Base-by-base conservation (phyloP, 768 basidiomycete species). In the Boletales sp. region DNA sequence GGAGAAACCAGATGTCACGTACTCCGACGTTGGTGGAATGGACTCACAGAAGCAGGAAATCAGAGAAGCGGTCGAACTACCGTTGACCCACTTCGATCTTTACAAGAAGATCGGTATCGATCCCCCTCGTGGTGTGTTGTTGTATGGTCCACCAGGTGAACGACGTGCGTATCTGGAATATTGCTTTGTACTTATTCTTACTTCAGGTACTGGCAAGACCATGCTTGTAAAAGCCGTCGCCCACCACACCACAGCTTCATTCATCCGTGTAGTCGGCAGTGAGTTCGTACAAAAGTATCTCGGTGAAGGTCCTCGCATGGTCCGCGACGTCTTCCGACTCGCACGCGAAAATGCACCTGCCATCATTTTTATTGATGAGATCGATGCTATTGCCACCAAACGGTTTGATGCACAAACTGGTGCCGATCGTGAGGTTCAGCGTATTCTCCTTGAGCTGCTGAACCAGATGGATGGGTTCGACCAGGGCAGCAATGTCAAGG, bases 391-490 rank as follows among this genome's bases (percentile, higher is more conserved):
- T 67, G 97, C 97, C 4, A 98, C 97, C 34, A 99, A 99, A 71
- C 93, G 95, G 65, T 99, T 99, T 70, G 97, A 98, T 64, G 97
- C 97, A 7, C 97, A 99, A 68, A 98, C 97, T 0, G 97, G 97
- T 63, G 97, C 97, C 10, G 97, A 99, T 72, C 81, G 97, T 52
- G 97, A 99, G 73, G 97, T 99, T 5, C 97, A 99, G 70, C 91
- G 97, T 71, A 98, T 99, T 63, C 69, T 99, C 55, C 83, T 99
- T 12, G 97, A 99, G 69, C 74, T 99, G 48, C 77, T 99, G 52
- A 98, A 95, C 66, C 97, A 99, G 65, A 99, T 99, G 97, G 97
- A 99, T 62, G 97, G 97, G 55, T 99, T 99, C 70, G 97, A 99
- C 70, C 97, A 99, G 69, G 89, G 89, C 5, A 94, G 92, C 66